Conservation (phyloP, 208 protist genomes). For the Leishmania turanica region DNA sequence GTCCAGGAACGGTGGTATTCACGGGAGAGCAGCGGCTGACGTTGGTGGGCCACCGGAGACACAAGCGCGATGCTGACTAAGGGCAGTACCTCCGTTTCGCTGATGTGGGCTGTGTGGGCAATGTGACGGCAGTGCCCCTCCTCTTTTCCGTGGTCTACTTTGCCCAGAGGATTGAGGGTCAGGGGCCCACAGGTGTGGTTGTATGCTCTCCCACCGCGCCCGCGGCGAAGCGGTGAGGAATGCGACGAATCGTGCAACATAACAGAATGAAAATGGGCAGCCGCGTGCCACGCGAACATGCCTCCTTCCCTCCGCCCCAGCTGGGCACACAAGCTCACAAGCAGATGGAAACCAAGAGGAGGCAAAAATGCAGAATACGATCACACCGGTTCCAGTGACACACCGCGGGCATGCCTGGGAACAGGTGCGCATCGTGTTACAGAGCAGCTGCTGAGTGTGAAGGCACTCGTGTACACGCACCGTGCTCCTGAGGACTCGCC, state of each 20-base stretch:
- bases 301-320: neutral
- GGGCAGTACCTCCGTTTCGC: neutral
- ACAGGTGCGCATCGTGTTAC: neutral
- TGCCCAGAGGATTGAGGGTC: neutral
- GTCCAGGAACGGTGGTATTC: slow-evolving; percentile 73
- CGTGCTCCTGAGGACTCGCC: neutral
- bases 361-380: neutral
- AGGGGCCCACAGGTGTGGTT: neutral
- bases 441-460: neutral
- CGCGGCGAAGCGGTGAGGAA: neutral
- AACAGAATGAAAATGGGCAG: neutral
- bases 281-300: neutral
- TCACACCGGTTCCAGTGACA: neutral
- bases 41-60: slow-evolving; percentile 8
- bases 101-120: neutral
- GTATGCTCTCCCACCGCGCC: neutral
- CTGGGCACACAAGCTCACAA: neutral
- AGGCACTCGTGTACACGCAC: neutral
- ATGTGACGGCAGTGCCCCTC: neutral
- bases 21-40: slow-evolving; percentile 67
- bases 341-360: neutral
- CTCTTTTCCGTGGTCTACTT: neutral
- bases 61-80: neutral
- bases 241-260: neutral
- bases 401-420: neutral